Evolutionary conservation across 345 rosid genomes (phyloP), one percentile per base, ranked within the genome.

Genomic region (Aquilaria malaccensis): DNA sequence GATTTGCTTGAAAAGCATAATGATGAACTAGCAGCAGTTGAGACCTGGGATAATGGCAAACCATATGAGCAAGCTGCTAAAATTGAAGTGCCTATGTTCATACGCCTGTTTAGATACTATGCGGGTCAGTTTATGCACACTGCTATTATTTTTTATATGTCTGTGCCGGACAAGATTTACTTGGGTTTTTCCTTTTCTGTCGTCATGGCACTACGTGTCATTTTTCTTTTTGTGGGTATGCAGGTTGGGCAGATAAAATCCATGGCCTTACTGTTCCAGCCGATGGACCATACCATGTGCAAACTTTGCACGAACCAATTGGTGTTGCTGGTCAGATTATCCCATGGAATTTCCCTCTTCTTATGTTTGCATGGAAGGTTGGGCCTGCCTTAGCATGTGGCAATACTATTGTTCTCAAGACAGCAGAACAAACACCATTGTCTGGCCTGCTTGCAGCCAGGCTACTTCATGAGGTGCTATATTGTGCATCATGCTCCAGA

Each of bases 181-280:
- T 6, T 15, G 14, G 2, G 45, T 57, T 53, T 2, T 57, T 33
- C 62, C 33, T 64, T 49, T 22, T 58, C 29, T 66, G 4, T 60
- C 22, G 37, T 45, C 4, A 51, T 13, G 33, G 30, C 43, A 30
- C 30, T 41, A 0, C 30, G 14, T 51, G 22, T 61, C 46, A 29
- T 37, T 2, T 33, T 52, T 31, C 33, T 30, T 33, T 45, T 11
- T 71, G 43, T 57, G 70, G 55, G 43, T 59, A 74, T 47, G 63
- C 69, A 93, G 98, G 98, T 65, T 89, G 97, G 94, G 91, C 96
- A 13, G 98, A 93, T 67, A 93, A 93, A 83, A 93, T 89, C 60
- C 98, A 89, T 55, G 98, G 98, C 47, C 76, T 93, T 65, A 89
- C 91, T 2, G 70, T 79, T 70, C 96, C 83, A 52, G 86, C 83